Percentiles rank a stretch among this genome's conserved stretches.
phyloP scores from a whole-genome alignment of 345 rosid species.

The Hypericum perforatum region DNA sequence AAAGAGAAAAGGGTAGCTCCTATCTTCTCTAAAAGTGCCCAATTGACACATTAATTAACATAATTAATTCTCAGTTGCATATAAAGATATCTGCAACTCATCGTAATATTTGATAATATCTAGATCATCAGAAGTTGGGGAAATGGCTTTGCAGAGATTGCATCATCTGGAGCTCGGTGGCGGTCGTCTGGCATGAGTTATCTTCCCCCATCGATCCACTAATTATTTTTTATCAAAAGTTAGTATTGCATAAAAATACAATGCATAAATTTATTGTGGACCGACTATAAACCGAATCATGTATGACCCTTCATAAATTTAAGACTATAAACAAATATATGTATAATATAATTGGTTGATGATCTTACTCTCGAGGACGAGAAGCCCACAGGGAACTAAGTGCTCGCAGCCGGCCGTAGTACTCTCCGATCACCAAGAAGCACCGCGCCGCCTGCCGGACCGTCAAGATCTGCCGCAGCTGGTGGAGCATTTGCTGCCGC shows the following conservation, averaged over 20 bases:
- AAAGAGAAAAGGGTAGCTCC: slow-evolving; percentile 10
- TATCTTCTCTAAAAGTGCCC: slow-evolving; percentile 29
- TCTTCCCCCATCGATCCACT: slow-evolving; percentile 43
- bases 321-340: background rate
- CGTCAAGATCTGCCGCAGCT: slow-evolving; percentile 61
- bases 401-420: slow-evolving; percentile 73
- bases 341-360: background rate
- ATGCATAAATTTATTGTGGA: too few relatives aligned
- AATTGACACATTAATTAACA: slow-evolving; percentile 7
- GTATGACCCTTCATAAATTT: too few relatives aligned
- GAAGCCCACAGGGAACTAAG: slow-evolving; percentile 85
- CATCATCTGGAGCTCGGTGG: slow-evolving; percentile 68
- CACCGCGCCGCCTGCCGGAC: slow-evolving; percentile 80
- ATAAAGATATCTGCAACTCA: too few relatives aligned
- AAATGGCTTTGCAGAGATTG: slow-evolving; percentile 66
- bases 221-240: too few relatives aligned
- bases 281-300: too few relatives aligned
- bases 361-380: slow-evolving; percentile 81
- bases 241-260: too few relatives aligned
- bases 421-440: slow-evolving; percentile 85
- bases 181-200: slow-evolving; percentile 65
- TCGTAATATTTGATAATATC: too few relatives aligned
- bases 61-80: background rate
- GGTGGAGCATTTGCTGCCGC: slow-evolving; percentile 93
- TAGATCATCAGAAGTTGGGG: slow-evolving; percentile 40